Base-by-base conservation (phyloP, 441 rosid species). In the Pelargonium citronellum region DNA sequence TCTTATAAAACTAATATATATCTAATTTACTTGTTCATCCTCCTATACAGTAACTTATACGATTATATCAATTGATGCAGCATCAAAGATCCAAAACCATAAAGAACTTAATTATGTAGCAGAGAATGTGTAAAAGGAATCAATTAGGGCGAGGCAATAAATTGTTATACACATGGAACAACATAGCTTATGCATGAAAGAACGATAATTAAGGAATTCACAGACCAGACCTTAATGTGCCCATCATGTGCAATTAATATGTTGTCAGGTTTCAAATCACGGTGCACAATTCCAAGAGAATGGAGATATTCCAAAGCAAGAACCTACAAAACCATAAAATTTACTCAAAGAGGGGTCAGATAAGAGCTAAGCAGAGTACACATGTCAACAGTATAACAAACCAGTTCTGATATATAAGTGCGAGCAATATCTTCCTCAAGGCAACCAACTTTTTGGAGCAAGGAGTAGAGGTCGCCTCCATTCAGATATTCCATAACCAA, bases 401-500 rank as follows among this genome's bases (percentile, higher is more conserved):
- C 97, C 92, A 91, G 84, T 84, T 91, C 97, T 1, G 97, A 88
- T 5, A 91, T 82, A 71, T 91, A 91, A 82, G 86, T 79, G 73
- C 91, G 97, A 74, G 95, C 90, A 66, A 89, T 79, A 58, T 83
- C 88, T 75, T 87, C 95, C 55, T 86, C 97, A 75, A 91, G 95
- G 80, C 92, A 91, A 73, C 95, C 90, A 73, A 91, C 84, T 78
- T 87, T 91, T 77, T 85, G 82, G 71, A 91, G 90, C 84, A 91
- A 76, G 65, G 93, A 89, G 79, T 84, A 91, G 13, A 91, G 77
- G 79, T 91, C 97, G 72, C 97, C 97, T 49, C 95, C 97, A 76
- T 84, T 89, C 71, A 91, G 92, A 79, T 91, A 91, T 79, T 91
- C 97, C 97, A 91, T 91, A 60, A 91, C 97, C 84, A 91, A 80